Conservation (phyloP, 176 grass and related monocot species). For the Canna indica region DNA sequence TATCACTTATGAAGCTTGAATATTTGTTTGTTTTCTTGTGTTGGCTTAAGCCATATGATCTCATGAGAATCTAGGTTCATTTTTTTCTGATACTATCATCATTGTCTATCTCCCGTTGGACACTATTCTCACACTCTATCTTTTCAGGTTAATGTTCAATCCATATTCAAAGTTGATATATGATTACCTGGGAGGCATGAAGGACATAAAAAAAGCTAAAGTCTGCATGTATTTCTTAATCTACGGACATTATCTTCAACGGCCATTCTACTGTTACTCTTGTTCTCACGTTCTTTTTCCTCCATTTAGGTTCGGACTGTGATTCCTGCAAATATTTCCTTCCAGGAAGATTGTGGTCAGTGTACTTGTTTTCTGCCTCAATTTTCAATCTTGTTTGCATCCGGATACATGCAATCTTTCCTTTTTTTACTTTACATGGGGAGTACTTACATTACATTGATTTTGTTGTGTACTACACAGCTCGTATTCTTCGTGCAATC, state of each 20-base stretch:
- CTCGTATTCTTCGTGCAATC: conserved; percentile 98
- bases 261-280: conserved; percentile 4
- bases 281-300: background rate
- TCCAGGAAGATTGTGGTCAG: conserved; percentile 83
- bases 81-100: background rate
- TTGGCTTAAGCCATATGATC: background rate
- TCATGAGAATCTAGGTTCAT: background rate
- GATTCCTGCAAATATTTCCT: conserved; percentile 68
- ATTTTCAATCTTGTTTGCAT: background rate
- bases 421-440: background rate
- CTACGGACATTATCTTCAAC: conserved; percentile 20
- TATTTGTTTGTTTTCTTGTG: background rate
- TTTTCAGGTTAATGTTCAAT: conserved; percentile 84
- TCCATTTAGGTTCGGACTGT: conserved; percentile 68
- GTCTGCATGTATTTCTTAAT: conserved; percentile 32
- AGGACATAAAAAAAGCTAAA: conserved; percentile 85
- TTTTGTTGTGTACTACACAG: conserved; percentile 51
- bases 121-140: background rate
- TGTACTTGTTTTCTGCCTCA: background rate
- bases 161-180: conserved; percentile 86
- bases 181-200: conserved; percentile 85
- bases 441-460: conserved; percentile 26
- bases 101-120: background rate
- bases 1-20: background rate
- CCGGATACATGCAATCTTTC: background rate